A percentile compares a stretch with the other conserved stretches of the same genome.
Evolutionary conservation across 164 flowering plant species (phyloP).

Genomic region (Chimonanthus salicifolius): DNA sequence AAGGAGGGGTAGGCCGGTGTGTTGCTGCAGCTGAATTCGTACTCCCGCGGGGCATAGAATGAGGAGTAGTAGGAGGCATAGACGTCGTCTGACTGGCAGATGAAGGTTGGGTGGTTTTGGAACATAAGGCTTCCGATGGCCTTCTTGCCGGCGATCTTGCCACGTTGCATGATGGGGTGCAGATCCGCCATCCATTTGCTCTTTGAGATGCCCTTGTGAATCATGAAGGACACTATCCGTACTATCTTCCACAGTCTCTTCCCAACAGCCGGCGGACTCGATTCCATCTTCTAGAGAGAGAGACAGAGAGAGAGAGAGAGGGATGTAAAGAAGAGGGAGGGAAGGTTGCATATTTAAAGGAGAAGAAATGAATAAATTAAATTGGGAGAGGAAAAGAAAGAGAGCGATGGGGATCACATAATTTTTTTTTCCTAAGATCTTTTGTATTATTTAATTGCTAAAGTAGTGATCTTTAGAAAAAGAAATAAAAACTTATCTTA

Average conservation of each 20-base stretch:
- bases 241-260: conserved; percentile 36
- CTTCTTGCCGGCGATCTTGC: conserved; percentile 53
- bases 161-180: conserved; percentile 35
- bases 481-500: too few species aligned
- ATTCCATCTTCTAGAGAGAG: conserved; percentile 17
- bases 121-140: conserved; percentile 46
- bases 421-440: too few species aligned
- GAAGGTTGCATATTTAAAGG: conserved; percentile 16
- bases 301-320: background rate
- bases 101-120: conserved; percentile 43
- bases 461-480: too few species aligned
- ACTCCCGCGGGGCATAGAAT: conserved; percentile 48
- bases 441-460: too few species aligned
- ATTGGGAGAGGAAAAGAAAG: background rate
- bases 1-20: conserved; percentile 40
- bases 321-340: background rate
- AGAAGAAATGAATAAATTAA: background rate
- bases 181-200: conserved; percentile 35
- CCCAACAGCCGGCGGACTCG: conserved; percentile 15
- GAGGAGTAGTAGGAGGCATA: conserved; percentile 30
- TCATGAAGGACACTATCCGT: conserved; percentile 32
- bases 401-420: background rate
- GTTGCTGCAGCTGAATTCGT: conserved; percentile 91
- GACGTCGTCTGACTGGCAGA: conserved; percentile 42
- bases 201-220: conserved; percentile 37